Evolutionary conservation across 2,329 filamentous ascomycete species (phyloP).

Genomic region (Lasiodiplodia hormozganensis): DNA sequence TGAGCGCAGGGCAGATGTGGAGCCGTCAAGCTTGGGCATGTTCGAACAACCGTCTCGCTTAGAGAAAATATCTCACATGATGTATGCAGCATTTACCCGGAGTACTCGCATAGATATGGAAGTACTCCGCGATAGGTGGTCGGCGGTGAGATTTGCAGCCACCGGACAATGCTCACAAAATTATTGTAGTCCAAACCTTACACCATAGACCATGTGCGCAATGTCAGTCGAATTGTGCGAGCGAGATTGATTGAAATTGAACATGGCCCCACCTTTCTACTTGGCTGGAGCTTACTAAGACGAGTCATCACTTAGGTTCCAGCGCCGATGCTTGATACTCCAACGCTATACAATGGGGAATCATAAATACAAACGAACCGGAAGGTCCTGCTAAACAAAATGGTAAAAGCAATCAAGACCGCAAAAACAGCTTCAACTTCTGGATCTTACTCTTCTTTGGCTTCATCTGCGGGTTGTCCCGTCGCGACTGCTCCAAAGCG

Average conservation of each 20-base stretch:
- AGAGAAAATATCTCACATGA: not conserved
- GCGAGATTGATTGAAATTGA: not conserved
- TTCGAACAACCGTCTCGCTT: not conserved
- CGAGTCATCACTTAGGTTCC: not conserved
- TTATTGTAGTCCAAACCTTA: not conserved
- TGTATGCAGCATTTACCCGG: not conserved
- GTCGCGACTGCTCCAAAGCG: not conserved
- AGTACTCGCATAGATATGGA: not conserved
- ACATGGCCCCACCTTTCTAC: not conserved
- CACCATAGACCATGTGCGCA: too few species aligned
- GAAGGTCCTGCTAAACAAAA: not conserved
- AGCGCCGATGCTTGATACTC: not conserved
- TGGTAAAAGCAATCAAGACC: not conserved
- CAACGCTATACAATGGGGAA: not conserved
- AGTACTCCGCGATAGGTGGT: not conserved
- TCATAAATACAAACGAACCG: not conserved
- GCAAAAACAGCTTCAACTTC: slow-evolving; percentile 17
- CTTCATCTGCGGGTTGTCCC: slow-evolving; percentile 8
- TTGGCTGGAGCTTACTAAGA: not conserved
- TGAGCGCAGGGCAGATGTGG: not conserved
- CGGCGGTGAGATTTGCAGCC: not conserved
- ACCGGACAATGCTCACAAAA: not conserved
- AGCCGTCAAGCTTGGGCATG: not conserved
- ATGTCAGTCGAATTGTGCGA: not conserved
- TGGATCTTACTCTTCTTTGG: slow-evolving; percentile 2